These are phyloP conservation scores for Polyporus tsugae DNA, from an alignment of 1,284 basidiomycete genomes.

Conservation along the genomic window DNA sequence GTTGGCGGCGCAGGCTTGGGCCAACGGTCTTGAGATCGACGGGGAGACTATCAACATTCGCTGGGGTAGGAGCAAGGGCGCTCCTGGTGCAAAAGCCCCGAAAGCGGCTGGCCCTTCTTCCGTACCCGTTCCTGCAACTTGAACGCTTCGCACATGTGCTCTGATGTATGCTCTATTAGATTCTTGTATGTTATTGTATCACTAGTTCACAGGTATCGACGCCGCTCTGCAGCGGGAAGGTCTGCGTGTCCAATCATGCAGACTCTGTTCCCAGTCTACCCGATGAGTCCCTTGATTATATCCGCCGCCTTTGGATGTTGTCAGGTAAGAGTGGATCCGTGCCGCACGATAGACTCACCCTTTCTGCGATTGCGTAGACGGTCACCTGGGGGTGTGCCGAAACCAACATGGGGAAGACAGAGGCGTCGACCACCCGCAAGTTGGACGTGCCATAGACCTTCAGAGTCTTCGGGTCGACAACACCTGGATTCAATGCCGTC, in stretches of 20 bases:
- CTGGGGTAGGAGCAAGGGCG: conserved; percentile 82
- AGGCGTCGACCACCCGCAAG: conserved; percentile 61
- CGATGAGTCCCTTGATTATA: not conserved
- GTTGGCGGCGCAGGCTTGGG: conserved; percentile 85
- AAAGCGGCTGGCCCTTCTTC: conserved; percentile 20
- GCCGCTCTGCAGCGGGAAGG: not conserved
- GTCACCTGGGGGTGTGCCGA: conserved; percentile 45
- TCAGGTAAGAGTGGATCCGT: not conserved
- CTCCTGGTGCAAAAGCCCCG: conserved; percentile 31
- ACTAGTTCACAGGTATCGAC: conserved; percentile 4
- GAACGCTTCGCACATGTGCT: not conserved
- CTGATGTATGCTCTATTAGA: conserved; percentile 2
- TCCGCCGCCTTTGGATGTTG: not conserved
- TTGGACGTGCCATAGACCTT: conserved; percentile 66
- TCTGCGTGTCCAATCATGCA: not conserved
- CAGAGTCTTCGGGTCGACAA: conserved; percentile 61
- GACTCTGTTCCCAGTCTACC: not conserved
- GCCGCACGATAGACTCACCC: conserved; percentile 15
- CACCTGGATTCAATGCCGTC: conserved; percentile 45
- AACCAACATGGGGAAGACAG: conserved; percentile 57
- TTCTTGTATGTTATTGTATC: conserved; percentile 13
- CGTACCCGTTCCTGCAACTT: conserved; percentile 18
- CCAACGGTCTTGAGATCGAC: conserved; percentile 87
- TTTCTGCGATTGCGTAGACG: conserved; percentile 33
- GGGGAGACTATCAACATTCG: conserved; percentile 80